Evolutionary conservation across 331 rosid genomes (phyloP), one percentile per base, ranked within the genome.

Genomic region (Telfairia occidentalis): DNA sequence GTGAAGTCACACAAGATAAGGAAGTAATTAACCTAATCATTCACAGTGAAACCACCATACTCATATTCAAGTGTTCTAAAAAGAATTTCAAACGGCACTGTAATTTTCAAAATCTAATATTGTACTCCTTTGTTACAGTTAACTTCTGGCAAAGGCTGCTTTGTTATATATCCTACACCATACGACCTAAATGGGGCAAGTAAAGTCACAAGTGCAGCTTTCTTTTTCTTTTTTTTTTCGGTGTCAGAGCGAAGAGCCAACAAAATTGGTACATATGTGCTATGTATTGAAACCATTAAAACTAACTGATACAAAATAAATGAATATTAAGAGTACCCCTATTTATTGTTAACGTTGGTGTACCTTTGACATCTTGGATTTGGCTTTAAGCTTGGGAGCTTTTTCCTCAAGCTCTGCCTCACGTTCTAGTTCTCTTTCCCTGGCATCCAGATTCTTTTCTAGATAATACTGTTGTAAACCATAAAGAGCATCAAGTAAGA

Each of bases 301-400:
- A 50, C 26, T 45, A 15, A 48, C 54, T 21, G 21, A 48, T 4
- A 18, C 49, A 48, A 5, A 1, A 48, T 48, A 48, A 3, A 48
- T 18, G 21, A 48, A 43, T 43, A 43, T 40, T 12, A 43, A 11
- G 49, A 48, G 23, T 15, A 49, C 18, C 55, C 5, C 9, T 5
- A 49, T 49, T 53, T 53, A 21, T 53, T 30, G 30, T 16, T 1
- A 29, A 60, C 35, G 18, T 23, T 34, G 5, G 71, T 15, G 43
- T 81, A 91, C 98, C 97, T 91, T 94, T 10, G 98, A 91, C 98
- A 94, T 94, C 90, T 94, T 94, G 32, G 98, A 94, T 86, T 94
- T 94, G 78, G 98, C 98, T 81, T 94, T 94, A 75, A 88, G 83
- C 82, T 91, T 90, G 34, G 97, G 97, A 83, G 96, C 98, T 81